Conservation (phyloP, 495 filamentous ascomycete genomes). For the Pyrenula aspistea region DNA sequence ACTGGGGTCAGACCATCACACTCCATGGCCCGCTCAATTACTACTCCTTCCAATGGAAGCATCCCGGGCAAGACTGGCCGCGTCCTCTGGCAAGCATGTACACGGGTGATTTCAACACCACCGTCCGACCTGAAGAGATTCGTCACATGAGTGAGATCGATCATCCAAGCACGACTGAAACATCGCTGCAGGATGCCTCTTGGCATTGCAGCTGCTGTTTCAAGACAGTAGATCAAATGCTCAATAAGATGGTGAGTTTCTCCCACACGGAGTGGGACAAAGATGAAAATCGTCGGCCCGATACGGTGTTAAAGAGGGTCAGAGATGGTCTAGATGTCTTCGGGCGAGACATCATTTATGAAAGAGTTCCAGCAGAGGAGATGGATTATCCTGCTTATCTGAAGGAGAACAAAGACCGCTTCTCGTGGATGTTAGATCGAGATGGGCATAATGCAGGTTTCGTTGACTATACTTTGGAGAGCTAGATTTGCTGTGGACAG, state of each 20-base stretch:
- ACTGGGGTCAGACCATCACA: conserved; percentile 37
- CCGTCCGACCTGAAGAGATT: conserved; percentile 34
- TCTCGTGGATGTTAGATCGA: conserved; percentile 21
- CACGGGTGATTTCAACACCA: conserved; percentile 22
- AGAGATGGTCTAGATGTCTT: conserved; percentile 37
- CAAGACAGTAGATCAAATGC: conserved; percentile 32
- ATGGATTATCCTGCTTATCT: conserved; percentile 31
- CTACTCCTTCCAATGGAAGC: conserved; percentile 44
- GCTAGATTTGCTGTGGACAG: neutral
- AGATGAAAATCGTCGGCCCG: conserved; percentile 23
- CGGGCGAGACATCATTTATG: conserved; percentile 32
- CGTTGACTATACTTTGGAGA: conserved; percentile 10
- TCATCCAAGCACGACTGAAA: neutral
- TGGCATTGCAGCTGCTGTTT: conserved; percentile 49
- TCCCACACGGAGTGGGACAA: conserved; percentile 34
- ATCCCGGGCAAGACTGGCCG: conserved; percentile 35
- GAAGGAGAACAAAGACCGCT: conserved; percentile 14
- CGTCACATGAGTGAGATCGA: conserved; percentile 30
- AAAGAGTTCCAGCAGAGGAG: conserved; percentile 17
- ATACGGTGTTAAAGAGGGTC: conserved; percentile 31
- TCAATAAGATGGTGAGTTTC: conserved; percentile 39
- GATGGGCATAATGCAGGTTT: conserved; percentile 22
- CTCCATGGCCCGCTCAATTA: conserved; percentile 41
- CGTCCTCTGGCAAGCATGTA: conserved; percentile 46
- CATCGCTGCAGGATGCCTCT: conserved; percentile 25